Evolutionary conservation across 495 filamentous ascomycete genomes (phyloP).

Genomic region (Trichoderma erinaceum): DNA sequence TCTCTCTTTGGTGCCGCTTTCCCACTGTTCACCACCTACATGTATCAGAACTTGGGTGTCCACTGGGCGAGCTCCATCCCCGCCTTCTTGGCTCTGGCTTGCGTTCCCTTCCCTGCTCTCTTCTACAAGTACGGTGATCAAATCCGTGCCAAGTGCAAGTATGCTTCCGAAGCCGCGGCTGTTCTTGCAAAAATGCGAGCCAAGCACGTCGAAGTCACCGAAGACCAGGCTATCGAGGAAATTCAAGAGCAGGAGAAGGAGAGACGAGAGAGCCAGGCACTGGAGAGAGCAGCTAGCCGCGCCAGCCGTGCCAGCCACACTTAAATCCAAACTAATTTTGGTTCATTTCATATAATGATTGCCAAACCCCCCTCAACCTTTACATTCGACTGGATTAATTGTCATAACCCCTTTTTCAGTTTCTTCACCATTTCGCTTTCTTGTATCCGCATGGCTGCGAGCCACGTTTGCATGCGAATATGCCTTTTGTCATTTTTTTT

Average conservation of each 20-base stretch:
- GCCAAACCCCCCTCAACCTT: neutral
- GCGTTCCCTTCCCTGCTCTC: conserved; percentile 73
- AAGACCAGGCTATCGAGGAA: neutral
- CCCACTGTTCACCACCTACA: conserved; percentile 72
- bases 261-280: neutral
- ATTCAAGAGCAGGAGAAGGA: neutral
- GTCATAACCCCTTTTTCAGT: neutral
- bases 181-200: conserved; percentile 35
- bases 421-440: neutral
- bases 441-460: neutral
- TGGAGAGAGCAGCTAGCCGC: neutral
- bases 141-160: conserved; percentile 69
- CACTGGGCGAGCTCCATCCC: conserved; percentile 77
- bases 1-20: conserved; percentile 72
- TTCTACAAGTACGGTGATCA: conserved; percentile 68
- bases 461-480: neutral
- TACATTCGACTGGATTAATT: neutral
- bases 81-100: conserved; percentile 68
- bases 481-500: neutral
- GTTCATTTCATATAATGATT: neutral
- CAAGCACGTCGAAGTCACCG: neutral
- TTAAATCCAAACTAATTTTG: neutral
- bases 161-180: conserved; percentile 57
- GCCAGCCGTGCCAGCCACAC: neutral
- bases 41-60: conserved; percentile 70